Evolutionary conservation across 2,329 filamentous ascomycete species (phyloP).

Genomic region (Fusarium albidum): DNA sequence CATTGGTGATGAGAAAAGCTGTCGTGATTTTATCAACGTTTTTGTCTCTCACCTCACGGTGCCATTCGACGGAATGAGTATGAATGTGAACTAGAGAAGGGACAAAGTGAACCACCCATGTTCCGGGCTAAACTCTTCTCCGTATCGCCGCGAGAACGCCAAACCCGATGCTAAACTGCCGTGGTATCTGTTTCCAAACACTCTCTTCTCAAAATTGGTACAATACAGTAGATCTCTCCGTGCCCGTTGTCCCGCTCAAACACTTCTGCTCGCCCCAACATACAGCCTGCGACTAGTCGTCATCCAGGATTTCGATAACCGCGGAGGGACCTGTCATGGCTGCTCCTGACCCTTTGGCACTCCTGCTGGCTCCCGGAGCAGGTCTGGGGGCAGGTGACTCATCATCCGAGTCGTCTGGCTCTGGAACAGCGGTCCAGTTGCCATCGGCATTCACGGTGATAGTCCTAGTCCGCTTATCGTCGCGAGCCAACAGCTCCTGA

Average conservation of each 20-base stretch:
- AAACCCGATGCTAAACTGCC: constrained; percentile 11
- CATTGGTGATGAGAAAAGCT: no score
- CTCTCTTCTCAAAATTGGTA: constrained; percentile 16
- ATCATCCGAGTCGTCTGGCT: constrained; percentile 41
- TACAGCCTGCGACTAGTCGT: constrained; percentile 19
- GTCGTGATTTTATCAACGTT: no score
- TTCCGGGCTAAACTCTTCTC: not conserved
- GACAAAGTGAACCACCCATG: not conserved
- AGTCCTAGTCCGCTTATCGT: constrained; percentile 38
- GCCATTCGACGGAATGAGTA: no score
- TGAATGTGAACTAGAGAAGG: not conserved
- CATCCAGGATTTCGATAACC: constrained; percentile 43
- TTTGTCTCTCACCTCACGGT: no score
- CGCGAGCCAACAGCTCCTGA: constrained; percentile 51
- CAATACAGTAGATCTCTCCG: constrained; percentile 17
- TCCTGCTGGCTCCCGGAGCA: not conserved
- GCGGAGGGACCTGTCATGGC: constrained; percentile 6
- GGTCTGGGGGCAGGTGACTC: constrained; percentile 28
- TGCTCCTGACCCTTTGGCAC: constrained; percentile 18
- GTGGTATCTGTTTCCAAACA: constrained; percentile 33
- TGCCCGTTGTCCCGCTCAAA: not conserved
- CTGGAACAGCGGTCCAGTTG: constrained; percentile 44
- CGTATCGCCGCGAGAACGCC: constrained; percentile 22
- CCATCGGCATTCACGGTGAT: constrained; percentile 44
- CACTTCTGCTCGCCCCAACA: not conserved